Evolutionary conservation across 169 alveolate genomes (phyloP).

Genomic region (Plasmodium falciparum): DNA sequence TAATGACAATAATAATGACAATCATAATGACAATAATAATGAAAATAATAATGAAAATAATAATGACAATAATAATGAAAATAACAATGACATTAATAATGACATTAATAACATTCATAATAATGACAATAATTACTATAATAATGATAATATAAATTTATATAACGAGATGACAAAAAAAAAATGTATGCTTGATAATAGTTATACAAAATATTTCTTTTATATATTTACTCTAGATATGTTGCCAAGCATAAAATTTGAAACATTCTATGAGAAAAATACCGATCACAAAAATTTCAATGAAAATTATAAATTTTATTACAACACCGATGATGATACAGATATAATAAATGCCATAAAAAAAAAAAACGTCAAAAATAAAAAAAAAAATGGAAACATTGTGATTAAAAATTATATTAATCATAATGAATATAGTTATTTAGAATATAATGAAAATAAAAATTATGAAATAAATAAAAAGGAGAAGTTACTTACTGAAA

Average conservation of each 20-base stretch:
- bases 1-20: too few species aligned
- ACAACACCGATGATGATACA: constrained; percentile 14
- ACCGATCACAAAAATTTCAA: not conserved
- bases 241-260: constrained; percentile 62
- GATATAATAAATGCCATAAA: not conserved
- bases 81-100: too few species aligned
- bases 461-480: not conserved
- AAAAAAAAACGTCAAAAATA: not conserved
- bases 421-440: not conserved
- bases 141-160: too few species aligned
- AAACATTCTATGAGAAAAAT: constrained; percentile 33
- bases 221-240: constrained; percentile 68
- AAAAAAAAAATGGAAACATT: too few species aligned
- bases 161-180: too few species aligned
- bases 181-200: not conserved
- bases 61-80: too few species aligned
- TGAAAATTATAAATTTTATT: not conserved
- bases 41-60: too few species aligned
- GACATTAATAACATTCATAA: too few species aligned
- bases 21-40: too few species aligned
- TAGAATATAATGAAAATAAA: not conserved
- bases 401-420: not conserved
- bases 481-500: not conserved
- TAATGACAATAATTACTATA: too few species aligned
- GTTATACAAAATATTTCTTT: constrained; percentile 35